Base-by-base conservation (phyloP, 768 basidiomycete genomes). In the Mycena leptocephala region DNA sequence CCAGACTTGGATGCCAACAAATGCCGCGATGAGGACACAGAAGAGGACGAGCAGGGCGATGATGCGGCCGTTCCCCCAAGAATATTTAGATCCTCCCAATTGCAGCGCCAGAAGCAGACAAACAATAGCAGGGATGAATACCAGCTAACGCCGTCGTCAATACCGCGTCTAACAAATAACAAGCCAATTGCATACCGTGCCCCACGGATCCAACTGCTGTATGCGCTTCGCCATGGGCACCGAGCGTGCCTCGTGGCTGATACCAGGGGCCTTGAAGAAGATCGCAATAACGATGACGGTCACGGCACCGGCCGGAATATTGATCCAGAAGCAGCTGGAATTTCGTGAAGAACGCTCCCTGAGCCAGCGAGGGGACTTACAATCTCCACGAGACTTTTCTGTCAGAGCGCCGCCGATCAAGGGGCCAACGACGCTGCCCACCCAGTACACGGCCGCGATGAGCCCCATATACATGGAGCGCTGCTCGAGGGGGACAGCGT, bases 31-130 rank as follows among this genome's bases (percentile, higher is more conserved):
- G 37, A 78, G 6, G 79, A 82, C 26, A 7, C 59, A 43, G 46
- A 72, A 72, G 59, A 55, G 24, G 11, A 72, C 58, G 16, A 72
- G 26, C 14, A 75, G 74, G 22, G 33, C 66, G 37, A 75, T 75
- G 43, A 75, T 75, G n/a, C 46, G 58, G 5, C 67, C 66, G 62
- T 85, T 83, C 56, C 76, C 79, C 89, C 89, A 90, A 1, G 86
- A 79, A 76, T 87, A 86, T 14, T 80, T 79, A 75, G 86, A 85
- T 0, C 89, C 89, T 28, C 88, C 89, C 86, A 87, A 88, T 65
- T 87, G 85, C 4, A 90, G 80, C 7, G 89, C 85, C 5, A 89
- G 80, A 53, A 80, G 78, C 5, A 78, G 62, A 67, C 73, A 77
- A 8, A 75, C 67, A 48, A 80, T 72, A 14, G 73, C 74, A 14